A percentile compares a stretch with the other conserved stretches of the same genome.
Evolutionary conservation across 192 early-diverging fungal species (phyloP).

Genomic region (Coemansia sp.): DNA sequence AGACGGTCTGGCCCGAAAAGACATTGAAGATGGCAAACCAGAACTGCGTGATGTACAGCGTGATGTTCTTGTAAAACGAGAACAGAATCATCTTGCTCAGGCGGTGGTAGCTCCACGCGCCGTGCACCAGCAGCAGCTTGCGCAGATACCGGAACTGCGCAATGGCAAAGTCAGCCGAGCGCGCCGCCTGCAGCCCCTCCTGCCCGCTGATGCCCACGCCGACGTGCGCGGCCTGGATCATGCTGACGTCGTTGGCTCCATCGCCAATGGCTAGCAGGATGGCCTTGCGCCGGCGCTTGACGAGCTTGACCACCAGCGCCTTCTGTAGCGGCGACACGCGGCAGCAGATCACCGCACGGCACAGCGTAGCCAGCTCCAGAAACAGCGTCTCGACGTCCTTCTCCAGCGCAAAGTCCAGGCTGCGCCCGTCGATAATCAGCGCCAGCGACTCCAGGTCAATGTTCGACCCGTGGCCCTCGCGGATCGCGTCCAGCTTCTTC

Average conservation of each 20-base stretch:
- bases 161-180: conserved; percentile 98
- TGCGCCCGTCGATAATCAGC: conserved; percentile 92
- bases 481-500: conserved; percentile 80
- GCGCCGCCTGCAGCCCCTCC: conserved; percentile 96
- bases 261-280: conserved; percentile 97
- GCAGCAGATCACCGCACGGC: conserved; percentile 96
- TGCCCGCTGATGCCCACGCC: conserved; percentile 95
- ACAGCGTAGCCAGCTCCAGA: conserved; percentile 85
- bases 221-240: conserved; percentile 99
- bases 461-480: conserved; percentile 51
- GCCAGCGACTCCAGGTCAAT: conserved; percentile 70
- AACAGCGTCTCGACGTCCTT: conserved; percentile 78
- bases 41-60: conserved; percentile 97
- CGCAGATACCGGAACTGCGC: conserved; percentile 94
- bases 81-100: conserved; percentile 94
- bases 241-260: conserved; percentile 97
- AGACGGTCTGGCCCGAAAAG: conserved; percentile 95
- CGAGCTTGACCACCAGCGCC: conserved; percentile 97
- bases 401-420: conserved; percentile 91
- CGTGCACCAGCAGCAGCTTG: conserved; percentile 95
- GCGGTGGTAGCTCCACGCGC: conserved; percentile 95
- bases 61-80: conserved; percentile 99
- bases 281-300: conserved; percentile 84
- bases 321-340: conserved; percentile 98
- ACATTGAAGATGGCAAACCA: conserved; percentile 95